Evolutionary conservation across 2,329 filamentous ascomycete species (phyloP).

Genomic region (Nothopassalora personata): DNA sequence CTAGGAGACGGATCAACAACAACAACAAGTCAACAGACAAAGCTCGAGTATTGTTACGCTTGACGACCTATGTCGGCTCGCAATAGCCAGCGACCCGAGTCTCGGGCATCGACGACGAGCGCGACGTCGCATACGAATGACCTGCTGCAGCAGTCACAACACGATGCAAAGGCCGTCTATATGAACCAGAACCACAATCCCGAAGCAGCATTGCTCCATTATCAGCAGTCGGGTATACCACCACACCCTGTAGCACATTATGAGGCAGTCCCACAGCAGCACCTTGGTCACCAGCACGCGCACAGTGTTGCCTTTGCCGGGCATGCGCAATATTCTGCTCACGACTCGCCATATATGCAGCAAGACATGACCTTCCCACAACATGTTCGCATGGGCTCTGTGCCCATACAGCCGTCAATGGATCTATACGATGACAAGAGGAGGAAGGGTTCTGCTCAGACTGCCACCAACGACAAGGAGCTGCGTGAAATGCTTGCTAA

Average conservation of each 20-base stretch:
- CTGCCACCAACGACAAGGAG: constrained; percentile 74
- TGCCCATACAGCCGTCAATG: constrained; percentile 19
- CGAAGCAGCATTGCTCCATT: constrained; percentile 31
- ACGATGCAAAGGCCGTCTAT: constrained; percentile 23
- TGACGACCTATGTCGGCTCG: constrained; percentile 25
- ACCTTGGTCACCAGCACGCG: constrained; percentile 18
- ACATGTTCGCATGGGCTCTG: constrained; percentile 26
- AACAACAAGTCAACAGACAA: constrained; percentile 5
- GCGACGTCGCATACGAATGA: constrained; percentile 29
- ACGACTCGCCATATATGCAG: constrained; percentile 26
- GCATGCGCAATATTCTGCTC: constrained; percentile 19
- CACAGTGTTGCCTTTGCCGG: constrained; percentile 21
- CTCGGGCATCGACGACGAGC: constrained; percentile 33
- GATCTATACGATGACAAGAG: constrained; percentile 42
- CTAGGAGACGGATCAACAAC: constrained; percentile 1
- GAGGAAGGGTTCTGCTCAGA: constrained; percentile 57
- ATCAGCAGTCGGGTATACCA: constrained; percentile 25
- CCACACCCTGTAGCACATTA: constrained; percentile 22
- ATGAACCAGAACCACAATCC: constrained; percentile 21
- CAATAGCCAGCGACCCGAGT: constrained; percentile 28
- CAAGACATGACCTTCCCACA: constrained; percentile 25
- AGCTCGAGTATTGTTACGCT: constrained; percentile 3
- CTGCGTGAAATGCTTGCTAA: constrained; percentile 68
- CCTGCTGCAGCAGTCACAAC: constrained; percentile 12
- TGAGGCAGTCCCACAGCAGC: constrained; percentile 10